Conservation (phyloP, 805 yeast genomes). For the Kodamaea lidongshanica region DNA sequence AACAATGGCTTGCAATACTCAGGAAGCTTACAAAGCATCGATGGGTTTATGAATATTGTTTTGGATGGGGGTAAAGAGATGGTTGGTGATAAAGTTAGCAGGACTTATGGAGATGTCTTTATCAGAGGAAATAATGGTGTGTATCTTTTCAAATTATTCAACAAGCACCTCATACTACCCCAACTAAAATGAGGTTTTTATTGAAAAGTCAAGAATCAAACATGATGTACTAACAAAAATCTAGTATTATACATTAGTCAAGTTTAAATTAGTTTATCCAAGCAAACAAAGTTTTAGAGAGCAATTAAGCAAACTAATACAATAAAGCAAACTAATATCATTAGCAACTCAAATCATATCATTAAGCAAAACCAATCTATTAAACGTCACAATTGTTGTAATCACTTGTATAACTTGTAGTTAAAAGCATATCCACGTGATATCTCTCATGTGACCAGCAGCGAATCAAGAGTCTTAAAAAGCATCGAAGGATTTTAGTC, state of each 20-base stretch:
- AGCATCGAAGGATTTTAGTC: conserved; percentile 5
- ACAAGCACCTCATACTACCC: background rate
- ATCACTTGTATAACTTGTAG: too few species aligned
- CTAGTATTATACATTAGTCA: conserved; percentile 40
- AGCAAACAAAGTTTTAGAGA: too few species aligned
- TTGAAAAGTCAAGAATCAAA: background rate
- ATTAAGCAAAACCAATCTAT: too few species aligned
- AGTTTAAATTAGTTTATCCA: too few species aligned
- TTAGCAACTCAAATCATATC: background rate
- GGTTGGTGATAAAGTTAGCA: conserved; percentile 42
- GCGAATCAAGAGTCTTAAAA: too few species aligned
- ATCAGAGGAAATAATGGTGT: conserved; percentile 81
- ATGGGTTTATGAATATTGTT: conserved; percentile 95
- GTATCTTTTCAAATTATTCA: conserved; percentile 19
- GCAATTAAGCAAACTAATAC: conserved; percentile 1
- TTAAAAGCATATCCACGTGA: too few species aligned
- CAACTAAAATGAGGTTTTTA: background rate
- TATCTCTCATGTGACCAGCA: too few species aligned
- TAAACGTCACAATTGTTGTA: too few species aligned
- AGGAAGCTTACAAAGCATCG: conserved; percentile 74
- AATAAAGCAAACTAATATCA: conserved; percentile 1
- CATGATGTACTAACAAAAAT: conserved; percentile 20
- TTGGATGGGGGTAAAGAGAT: conserved; percentile 70
- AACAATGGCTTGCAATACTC: conserved; percentile 79
- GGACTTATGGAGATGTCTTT: conserved; percentile 69